phyloP scores from a whole-genome alignment of 495 filamentous ascomycete genomes.

The Aspergillus panamensis region DNA sequence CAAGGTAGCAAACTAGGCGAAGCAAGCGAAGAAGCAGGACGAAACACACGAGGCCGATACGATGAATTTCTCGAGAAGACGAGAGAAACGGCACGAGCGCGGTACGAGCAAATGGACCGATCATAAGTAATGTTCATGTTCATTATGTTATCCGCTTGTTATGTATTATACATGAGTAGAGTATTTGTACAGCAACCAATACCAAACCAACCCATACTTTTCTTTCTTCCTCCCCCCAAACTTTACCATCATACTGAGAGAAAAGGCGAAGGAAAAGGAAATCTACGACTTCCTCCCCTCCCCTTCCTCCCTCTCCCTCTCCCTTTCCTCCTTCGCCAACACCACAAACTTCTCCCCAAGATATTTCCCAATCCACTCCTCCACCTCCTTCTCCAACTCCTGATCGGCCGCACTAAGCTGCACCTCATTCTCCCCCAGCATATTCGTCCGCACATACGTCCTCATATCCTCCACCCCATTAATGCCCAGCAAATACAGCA shows the following conservation, averaged over 20 bases:
- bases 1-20: conserved; percentile 81
- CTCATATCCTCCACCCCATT: conserved; percentile 67
- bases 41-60: conserved; percentile 66
- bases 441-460: conserved; percentile 46
- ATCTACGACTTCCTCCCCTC: background rate
- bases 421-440: conserved; percentile 20
- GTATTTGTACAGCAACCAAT: background rate
- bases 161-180: conserved; percentile 5
- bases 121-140: background rate
- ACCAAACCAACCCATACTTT: background rate
- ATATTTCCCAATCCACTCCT: conserved; percentile 65
- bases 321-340: conserved; percentile 20
- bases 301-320: conserved; percentile 15
- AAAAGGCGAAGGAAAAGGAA: background rate
- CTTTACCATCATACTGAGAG: background rate
- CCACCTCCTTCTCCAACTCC: conserved; percentile 64
- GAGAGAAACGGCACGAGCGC: conserved; percentile 72
- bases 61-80: conserved; percentile 74
- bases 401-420: conserved; percentile 38
- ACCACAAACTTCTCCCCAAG: conserved; percentile 44
- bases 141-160: background rate
- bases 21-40: conserved; percentile 71
- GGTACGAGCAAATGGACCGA: conserved; percentile 62
- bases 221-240: background rate
- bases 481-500: conserved; percentile 68